These are phyloP conservation scores for Ophiostoma australiae DNA, from an alignment of 2,329 filamentous ascomycete species.

Conservation along the genomic window DNA sequence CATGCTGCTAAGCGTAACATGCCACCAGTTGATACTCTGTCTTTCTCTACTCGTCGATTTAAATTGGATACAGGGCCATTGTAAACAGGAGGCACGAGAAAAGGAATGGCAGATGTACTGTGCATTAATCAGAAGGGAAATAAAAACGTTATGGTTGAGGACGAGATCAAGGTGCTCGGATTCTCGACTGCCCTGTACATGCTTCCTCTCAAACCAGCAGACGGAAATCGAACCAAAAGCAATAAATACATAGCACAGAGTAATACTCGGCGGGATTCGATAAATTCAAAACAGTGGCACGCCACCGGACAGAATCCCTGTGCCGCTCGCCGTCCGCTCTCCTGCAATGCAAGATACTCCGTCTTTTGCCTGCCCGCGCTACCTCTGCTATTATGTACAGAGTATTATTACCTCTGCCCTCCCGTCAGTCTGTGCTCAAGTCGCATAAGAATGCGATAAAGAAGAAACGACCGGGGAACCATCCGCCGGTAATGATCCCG, in stretches of 20 bases:
- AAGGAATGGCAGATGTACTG: too few relatives aligned
- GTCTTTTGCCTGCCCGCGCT: too few relatives aligned
- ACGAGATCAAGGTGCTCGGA: too few relatives aligned
- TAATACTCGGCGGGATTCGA: background rate
- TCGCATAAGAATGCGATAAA: constrained; percentile 5
- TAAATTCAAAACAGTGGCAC: background rate
- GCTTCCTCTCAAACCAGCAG: too few relatives aligned
- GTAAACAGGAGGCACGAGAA: background rate
- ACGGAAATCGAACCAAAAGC: background rate
- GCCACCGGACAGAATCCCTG: constrained; percentile 5
- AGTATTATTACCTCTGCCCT: background rate
- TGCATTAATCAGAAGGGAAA: too few relatives aligned
- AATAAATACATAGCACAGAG: background rate
- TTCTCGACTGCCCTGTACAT: too few relatives aligned
- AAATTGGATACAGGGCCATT: background rate
- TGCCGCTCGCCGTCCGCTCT: background rate
- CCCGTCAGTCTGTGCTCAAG: constrained; percentile 8
- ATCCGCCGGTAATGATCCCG: background rate
- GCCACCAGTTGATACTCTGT: background rate
- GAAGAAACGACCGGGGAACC: constrained; percentile 4
- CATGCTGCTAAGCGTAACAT: background rate
- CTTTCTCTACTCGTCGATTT: background rate
- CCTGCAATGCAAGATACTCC: too few relatives aligned
- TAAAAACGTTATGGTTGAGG: too few relatives aligned
- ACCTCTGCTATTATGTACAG: too few relatives aligned